phyloP scores from a whole-genome alignment of 179 eudicot species.

The Heliamphora pulchella region DNA sequence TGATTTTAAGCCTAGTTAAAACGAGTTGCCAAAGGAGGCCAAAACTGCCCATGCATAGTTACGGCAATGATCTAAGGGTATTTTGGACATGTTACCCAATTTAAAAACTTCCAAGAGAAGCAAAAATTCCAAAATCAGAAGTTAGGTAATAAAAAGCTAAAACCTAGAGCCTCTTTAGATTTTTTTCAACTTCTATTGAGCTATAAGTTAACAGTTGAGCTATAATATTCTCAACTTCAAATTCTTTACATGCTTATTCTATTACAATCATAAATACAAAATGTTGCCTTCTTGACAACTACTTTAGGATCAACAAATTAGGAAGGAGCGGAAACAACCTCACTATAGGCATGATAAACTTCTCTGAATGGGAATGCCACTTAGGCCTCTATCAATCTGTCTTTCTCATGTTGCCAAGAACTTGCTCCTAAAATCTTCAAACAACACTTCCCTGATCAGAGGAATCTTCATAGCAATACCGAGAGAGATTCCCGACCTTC shows the following conservation, averaged over 20 bases:
- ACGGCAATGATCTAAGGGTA: too few species aligned
- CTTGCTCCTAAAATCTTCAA: neutral
- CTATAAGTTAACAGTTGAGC: too few species aligned
- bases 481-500: conserved; percentile 21
- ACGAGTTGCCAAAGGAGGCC: too few species aligned
- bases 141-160: too few species aligned
- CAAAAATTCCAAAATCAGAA: too few species aligned
- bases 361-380: neutral
- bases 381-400: neutral
- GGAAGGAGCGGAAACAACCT: neutral
- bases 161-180: too few species aligned
- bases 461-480: conserved; percentile 12
- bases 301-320: neutral
- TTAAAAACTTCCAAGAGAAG: too few species aligned
- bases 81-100: too few species aligned
- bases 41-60: too few species aligned
- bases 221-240: neutral
- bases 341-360: neutral
- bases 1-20: too few species aligned
- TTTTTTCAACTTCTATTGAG: too few species aligned
- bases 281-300: neutral
- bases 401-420: neutral
- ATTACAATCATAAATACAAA: neutral
- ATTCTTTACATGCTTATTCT: neutral
- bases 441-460: conserved; percentile 16